Percentiles rank a stretch among this genome's conserved stretches.
Conservation (phyloP, 345 rosid species). For the Heritiera fomes region DNA sequence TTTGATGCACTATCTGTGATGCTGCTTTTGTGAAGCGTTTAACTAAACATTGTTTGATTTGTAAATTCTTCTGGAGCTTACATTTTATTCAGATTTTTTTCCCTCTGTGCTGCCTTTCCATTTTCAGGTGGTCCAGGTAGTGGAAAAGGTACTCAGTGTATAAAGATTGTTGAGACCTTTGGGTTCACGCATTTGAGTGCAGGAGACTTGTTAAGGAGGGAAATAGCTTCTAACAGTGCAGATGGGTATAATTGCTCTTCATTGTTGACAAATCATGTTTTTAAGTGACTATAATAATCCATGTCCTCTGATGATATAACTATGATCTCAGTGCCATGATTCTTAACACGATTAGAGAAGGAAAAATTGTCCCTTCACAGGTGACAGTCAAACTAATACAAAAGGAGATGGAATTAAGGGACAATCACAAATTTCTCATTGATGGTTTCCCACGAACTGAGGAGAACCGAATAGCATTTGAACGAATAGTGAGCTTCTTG, state of each 20-base stretch:
- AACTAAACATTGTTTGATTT: background rate
- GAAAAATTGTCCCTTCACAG: conserved; percentile 87
- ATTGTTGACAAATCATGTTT: background rate
- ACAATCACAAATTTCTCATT: conserved; percentile 60
- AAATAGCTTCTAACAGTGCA: conserved; percentile 57
- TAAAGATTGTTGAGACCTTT: conserved; percentile 64
- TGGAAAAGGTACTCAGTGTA: conserved; percentile 90
- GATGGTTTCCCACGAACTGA: conserved; percentile 92
- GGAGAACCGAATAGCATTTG: conserved; percentile 80
- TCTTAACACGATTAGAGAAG: conserved; percentile 65
- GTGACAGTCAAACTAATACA: conserved; percentile 70
- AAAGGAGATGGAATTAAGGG: conserved; percentile 63
- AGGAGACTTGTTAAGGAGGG: conserved; percentile 73
- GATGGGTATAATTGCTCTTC: conserved; percentile 50
- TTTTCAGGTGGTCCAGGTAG: conserved; percentile 77
- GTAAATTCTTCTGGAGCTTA: background rate
- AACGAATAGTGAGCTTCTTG: conserved; percentile 52
- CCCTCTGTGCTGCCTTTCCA: conserved; percentile 21
- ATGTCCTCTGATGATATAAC: conserved; percentile 21
- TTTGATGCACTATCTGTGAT: conserved; percentile 1
- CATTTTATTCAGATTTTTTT: conserved; percentile 6
- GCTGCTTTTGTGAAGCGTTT: conserved; percentile 7
- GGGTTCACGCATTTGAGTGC: conserved; percentile 74
- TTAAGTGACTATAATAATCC: background rate
- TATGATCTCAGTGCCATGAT: conserved; percentile 55